Evolutionary conservation across 352 stramenopile species (phyloP).

Genomic region (Phytophthora gonapodyides): DNA sequence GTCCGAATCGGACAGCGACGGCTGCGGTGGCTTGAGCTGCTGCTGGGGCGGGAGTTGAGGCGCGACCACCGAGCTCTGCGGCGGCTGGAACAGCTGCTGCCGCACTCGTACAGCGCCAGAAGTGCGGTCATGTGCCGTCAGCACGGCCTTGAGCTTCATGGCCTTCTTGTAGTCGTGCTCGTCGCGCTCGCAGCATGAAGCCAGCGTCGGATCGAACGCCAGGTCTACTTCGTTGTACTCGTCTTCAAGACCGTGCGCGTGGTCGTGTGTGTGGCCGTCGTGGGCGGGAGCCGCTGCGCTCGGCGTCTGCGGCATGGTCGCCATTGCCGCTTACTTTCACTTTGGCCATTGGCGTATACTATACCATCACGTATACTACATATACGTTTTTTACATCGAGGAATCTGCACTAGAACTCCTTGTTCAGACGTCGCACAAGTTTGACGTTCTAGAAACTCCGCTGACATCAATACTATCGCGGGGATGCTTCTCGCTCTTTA

Average conservation of each 20-base stretch:
- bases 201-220: conserved; percentile 60
- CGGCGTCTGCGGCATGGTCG: no score
- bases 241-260: conserved; percentile 22
- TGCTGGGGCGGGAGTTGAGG: conserved; percentile 6
- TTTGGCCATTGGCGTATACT: no score
- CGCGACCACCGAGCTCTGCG: conserved; percentile 10
- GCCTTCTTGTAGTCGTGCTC: conserved; percentile 59
- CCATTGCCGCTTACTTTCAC: no score
- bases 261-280: conserved; percentile 25
- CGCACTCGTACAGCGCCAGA: conserved; percentile 56
- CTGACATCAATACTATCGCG: no score
- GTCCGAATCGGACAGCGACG: conserved; percentile 21
- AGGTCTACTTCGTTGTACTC: conserved; percentile 41
- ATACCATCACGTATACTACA: no score
- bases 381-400: no score
- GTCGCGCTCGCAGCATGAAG: conserved; percentile 71
- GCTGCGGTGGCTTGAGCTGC: not conserved
- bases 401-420: no score
- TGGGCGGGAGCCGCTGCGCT: conserved; percentile 5
- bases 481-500: not conserved
- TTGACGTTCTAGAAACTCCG: no score
- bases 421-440: no score
- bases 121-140: conserved; percentile 63
- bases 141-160: conserved; percentile 64
- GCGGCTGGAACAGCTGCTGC: conserved; percentile 62